Percentiles rank a stretch among this genome's conserved stretches.
Evolutionary conservation across 768 basidiomycete genomes (phyloP).

Genomic region (Sarcomyxa edulis): DNA sequence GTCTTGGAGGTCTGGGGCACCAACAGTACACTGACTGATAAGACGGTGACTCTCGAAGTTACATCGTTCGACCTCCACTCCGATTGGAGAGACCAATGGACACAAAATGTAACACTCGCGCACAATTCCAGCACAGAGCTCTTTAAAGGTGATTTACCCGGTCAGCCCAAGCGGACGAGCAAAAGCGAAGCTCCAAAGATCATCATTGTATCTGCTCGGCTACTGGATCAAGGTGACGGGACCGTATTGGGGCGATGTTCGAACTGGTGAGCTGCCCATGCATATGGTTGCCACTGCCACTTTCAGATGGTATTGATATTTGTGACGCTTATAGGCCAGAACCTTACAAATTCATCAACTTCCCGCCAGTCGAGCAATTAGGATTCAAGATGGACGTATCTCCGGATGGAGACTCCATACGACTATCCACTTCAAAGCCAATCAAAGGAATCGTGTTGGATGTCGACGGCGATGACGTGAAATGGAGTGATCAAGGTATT

Average conservation of each 20-base stretch:
- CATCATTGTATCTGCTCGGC: constrained; percentile 68
- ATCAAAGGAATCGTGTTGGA: constrained; percentile 88
- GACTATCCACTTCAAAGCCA: constrained; percentile 55
- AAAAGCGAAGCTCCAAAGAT: constrained; percentile 57
- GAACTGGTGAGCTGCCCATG: constrained; percentile 57
- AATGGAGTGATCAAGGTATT: constrained; percentile 87
- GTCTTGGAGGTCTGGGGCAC: constrained; percentile 83
- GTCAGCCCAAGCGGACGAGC: constrained; percentile 66
- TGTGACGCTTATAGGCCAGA: constrained; percentile 62
- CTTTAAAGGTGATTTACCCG: constrained; percentile 65
- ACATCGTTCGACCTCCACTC: constrained; percentile 60
- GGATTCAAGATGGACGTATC: constrained; percentile 50
- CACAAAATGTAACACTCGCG: constrained; percentile 47
- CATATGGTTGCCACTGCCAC: neutral
- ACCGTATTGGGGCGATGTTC: constrained; percentile 65
- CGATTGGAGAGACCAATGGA: constrained; percentile 50
- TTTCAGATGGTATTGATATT: no score
- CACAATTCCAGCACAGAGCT: constrained; percentile 83
- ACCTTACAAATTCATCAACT: constrained; percentile 88
- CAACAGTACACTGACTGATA: constrained; percentile 63
- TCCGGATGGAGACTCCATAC: constrained; percentile 53
- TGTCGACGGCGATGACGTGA: constrained; percentile 62
- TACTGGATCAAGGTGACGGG: constrained; percentile 46
- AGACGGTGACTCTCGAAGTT: constrained; percentile 59
- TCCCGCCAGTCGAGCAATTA: constrained; percentile 58